These are phyloP conservation scores for Lactarius tabidus DNA, from an alignment of 768 basidiomycete species.

Conservation along the genomic window DNA sequence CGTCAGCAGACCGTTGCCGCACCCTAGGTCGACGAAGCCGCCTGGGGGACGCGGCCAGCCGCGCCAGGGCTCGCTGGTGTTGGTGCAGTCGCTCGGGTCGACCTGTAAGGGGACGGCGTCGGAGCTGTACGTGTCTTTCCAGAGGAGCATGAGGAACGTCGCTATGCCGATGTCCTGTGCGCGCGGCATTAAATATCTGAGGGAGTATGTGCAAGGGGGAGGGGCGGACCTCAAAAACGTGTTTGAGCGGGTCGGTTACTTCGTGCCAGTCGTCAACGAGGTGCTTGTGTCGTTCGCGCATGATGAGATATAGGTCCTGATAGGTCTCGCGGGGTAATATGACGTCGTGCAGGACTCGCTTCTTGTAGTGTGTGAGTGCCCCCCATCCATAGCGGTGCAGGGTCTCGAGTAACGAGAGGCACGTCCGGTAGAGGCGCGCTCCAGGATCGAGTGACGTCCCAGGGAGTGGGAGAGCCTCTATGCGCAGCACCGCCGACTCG, in stretches of 20 bases:
- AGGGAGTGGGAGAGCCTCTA: constrained; percentile 55
- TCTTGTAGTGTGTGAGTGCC: constrained; percentile 73
- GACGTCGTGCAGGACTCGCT: constrained; percentile 80
- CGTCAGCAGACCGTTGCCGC: constrained; percentile 89
- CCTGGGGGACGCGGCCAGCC: constrained; percentile 74
- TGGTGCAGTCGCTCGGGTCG: background rate
- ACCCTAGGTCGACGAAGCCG: constrained; percentile 91
- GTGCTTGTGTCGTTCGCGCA: constrained; percentile 82
- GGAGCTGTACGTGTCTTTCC: constrained; percentile 65
- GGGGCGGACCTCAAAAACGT: constrained; percentile 76
- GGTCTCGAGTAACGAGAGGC: constrained; percentile 73
- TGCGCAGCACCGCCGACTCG: constrained; percentile 39
- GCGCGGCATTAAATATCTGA: background rate
- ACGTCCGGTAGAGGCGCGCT: constrained; percentile 75
- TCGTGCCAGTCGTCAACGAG: constrained; percentile 74
- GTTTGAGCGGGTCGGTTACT: constrained; percentile 81
- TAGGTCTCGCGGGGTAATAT: constrained; percentile 72
- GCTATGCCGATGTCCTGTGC: constrained; percentile 89
- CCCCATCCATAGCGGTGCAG: constrained; percentile 91
- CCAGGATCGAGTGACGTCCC: constrained; percentile 44
- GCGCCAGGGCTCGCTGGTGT: constrained; percentile 50
- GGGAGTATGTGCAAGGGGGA: background rate
- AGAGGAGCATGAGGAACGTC: constrained; percentile 86
- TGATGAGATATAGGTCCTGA: constrained; percentile 84
- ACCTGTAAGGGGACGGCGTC: background rate